Percentiles rank a stretch among this genome's conserved stretches.
Evolutionary conservation across 2,329 filamentous ascomycete genomes (phyloP).

Genomic region (Aspergillus fischeri): DNA sequence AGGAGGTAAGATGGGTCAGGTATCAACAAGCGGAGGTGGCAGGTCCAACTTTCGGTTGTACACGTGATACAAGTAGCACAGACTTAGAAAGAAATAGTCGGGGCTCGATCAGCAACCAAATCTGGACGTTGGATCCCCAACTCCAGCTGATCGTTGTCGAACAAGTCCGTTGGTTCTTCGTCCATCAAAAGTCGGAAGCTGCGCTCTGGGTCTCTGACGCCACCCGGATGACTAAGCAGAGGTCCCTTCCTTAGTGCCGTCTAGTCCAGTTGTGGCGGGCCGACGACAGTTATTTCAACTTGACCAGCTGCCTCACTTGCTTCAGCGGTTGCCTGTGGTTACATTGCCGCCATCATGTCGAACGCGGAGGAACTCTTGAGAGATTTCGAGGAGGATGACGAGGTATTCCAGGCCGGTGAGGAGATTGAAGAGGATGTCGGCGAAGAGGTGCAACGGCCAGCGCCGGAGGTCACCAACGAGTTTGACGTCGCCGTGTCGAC

Average conservation of each 20-base stretch:
- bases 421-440: conserved; percentile 61
- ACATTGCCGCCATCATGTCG: conserved; percentile 58
- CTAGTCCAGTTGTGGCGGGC: not conserved
- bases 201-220: conserved; percentile 12
- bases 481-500: conserved; percentile 90
- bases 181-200: conserved; percentile 7
- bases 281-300: not conserved
- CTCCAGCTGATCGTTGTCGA: conserved; percentile 1
- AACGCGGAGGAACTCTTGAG: conserved; percentile 90
- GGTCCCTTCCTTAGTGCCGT: not conserved
- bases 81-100: not conserved
- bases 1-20: not conserved
- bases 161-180: not conserved
- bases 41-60: not conserved
- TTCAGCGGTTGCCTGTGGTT: not conserved
- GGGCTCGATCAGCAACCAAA: not conserved
- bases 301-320: not conserved
- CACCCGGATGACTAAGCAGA: conserved; percentile 7
- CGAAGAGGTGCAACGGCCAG: conserved; percentile 57
- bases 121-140: conserved; percentile 3
- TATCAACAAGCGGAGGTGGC: not conserved
- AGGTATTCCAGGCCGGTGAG: conserved; percentile 66
- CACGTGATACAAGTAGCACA: not conserved
- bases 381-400: conserved; percentile 72
- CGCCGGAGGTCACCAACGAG: conserved; percentile 67